Evolutionary conservation across 2,329 filamentous ascomycete genomes (phyloP).

Genomic region (Colletotrichum australisinense): DNA sequence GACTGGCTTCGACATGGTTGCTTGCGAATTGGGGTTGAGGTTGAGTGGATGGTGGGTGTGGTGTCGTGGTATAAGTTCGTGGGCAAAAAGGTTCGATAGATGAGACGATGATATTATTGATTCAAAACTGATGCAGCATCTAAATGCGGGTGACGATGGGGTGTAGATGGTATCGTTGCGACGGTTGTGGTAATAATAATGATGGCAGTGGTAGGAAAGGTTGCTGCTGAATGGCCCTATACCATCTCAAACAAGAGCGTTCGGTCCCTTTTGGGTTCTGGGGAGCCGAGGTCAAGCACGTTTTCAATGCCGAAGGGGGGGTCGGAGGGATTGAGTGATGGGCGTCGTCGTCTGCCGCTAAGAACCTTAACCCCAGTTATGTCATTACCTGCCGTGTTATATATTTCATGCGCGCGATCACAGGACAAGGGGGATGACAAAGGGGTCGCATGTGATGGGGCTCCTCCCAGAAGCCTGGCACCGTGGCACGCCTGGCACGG

Average conservation of each 20-base stretch:
- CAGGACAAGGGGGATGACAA: conserved; percentile 20
- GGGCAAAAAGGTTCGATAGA: conserved; percentile 24
- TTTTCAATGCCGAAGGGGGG: conserved; percentile 34
- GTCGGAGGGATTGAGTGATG: neutral
- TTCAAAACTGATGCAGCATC: conserved; percentile 20
- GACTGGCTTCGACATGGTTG: conserved; percentile 65
- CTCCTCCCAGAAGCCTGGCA: neutral
- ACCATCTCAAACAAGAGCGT: conserved; percentile 27
- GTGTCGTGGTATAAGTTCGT: neutral
- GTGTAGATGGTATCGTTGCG: neutral
- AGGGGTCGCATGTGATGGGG: conserved; percentile 33
- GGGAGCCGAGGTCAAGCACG: conserved; percentile 36
- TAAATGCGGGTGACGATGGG: conserved; percentile 8
- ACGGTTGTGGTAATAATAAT: conserved; percentile 7
- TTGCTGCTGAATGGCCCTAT: conserved; percentile 1
- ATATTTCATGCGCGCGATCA: conserved; percentile 27
- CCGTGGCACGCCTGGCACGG: neutral
- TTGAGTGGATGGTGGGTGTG: conserved; percentile 2
- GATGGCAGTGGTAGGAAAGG: neutral
- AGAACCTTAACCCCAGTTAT: conserved; percentile 36
- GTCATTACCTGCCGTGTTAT: conserved; percentile 16
- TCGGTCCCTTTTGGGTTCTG: conserved; percentile 1
- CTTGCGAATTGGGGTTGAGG: neutral
- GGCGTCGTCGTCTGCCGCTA: conserved; percentile 21
- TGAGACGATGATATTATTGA: conserved; percentile 14